These are phyloP conservation scores for Musa beccarii DNA, from an alignment of 176 grass and related monocot genomes.

Conservation along the genomic window DNA sequence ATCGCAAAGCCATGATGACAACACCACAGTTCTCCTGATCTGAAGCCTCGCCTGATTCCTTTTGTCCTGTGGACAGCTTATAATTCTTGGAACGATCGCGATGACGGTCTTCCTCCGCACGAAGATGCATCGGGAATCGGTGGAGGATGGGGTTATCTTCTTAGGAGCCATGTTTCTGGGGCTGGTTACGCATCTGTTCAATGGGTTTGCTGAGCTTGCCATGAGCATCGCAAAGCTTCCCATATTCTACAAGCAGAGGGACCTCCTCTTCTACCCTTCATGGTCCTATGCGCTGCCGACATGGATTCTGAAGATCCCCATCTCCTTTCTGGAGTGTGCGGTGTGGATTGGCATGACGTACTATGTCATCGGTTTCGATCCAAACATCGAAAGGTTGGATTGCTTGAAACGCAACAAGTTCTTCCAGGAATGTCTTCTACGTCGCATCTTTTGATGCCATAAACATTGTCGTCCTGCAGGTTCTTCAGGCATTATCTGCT, in stretches of 20 bases:
- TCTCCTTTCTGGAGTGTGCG: slow-evolving; percentile 84
- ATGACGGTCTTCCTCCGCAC: slow-evolving; percentile 94
- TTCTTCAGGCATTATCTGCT: slow-evolving; percentile 89
- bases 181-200: slow-evolving; percentile 86
- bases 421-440: not conserved
- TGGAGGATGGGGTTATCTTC: slow-evolving; percentile 72
- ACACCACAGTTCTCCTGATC: not conserved
- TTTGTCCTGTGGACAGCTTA: slow-evolving; percentile 39
- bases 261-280: slow-evolving; percentile 83
- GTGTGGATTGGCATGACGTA: slow-evolving; percentile 84
- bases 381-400: slow-evolving; percentile 51
- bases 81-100: slow-evolving; percentile 79
- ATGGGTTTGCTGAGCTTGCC: slow-evolving; percentile 83
- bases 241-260: slow-evolving; percentile 94
- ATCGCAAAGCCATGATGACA: not conserved
- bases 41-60: not conserved
- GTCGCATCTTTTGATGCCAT: not conserved
- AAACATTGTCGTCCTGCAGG: slow-evolving; percentile 25
- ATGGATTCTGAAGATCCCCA: slow-evolving; percentile 89
- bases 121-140: slow-evolving; percentile 37
- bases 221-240: slow-evolving; percentile 85
- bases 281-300: slow-evolving; percentile 83
- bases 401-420: not conserved
- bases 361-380: slow-evolving; percentile 91
- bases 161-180: slow-evolving; percentile 92